Percentiles rank a stretch among this genome's conserved stretches.
Evolutionary conservation across 352 stramenopile genomes (phyloP).

Genomic region (Globisporangium takayamanum): DNA sequence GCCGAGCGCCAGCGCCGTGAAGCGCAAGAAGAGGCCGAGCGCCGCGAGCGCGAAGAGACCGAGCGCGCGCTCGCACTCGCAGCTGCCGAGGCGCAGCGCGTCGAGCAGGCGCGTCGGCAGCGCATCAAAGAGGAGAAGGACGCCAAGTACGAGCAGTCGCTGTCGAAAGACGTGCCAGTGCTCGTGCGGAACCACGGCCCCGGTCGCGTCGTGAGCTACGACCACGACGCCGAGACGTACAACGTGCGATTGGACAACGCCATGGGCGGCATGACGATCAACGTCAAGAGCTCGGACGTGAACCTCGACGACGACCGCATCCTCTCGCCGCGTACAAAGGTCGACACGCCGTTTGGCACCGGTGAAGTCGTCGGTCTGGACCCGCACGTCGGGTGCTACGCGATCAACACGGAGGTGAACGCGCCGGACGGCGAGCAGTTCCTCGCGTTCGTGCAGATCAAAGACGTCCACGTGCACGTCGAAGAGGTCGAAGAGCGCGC

Average conservation of each 20-base stretch:
- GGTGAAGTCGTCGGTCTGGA: constrained; percentile 80
- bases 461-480: constrained; percentile 52
- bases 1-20: constrained; percentile 6
- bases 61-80: constrained; percentile 44
- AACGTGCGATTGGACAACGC: constrained; percentile 56
- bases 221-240: constrained; percentile 77
- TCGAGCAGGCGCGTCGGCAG: constrained; percentile 39
- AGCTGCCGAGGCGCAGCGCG: constrained; percentile 31
- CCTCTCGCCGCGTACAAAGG: constrained; percentile 73
- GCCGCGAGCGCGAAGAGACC: constrained; percentile 17
- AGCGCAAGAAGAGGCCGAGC: constrained; percentile 17
- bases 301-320: constrained; percentile 84
- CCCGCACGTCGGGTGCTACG: constrained; percentile 85
- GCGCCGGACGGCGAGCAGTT: constrained; percentile 72
- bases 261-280: constrained; percentile 65
- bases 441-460: constrained; percentile 81
- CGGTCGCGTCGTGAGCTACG: constrained; percentile 68
- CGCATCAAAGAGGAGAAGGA: constrained; percentile 60
- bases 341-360: constrained; percentile 80
- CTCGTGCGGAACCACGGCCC: constrained; percentile 65
- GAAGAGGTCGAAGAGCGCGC: constrained; percentile 73
- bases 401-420: constrained; percentile 78
- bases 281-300: constrained; percentile 59
- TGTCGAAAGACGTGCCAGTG: constrained; percentile 84
- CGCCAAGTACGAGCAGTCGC: constrained; percentile 81